A percentile compares a stretch with the other conserved stretches of the same genome.
These are phyloP conservation scores for Parsonsia alboflavescens DNA, from an alignment of 257 asterid genomes.

Conservation along the genomic window DNA sequence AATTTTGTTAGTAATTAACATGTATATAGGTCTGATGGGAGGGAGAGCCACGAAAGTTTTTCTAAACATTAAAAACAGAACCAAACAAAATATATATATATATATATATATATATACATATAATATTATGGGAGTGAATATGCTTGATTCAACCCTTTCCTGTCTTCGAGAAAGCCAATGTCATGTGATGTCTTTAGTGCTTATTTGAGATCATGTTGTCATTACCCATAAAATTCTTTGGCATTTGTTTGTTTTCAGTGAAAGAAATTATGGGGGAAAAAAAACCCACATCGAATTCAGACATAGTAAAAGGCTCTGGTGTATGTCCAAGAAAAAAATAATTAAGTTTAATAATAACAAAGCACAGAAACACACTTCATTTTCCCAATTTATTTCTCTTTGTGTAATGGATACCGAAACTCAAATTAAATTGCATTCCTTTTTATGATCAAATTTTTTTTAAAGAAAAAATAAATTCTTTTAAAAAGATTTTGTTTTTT, in stretches of 20 bases:
- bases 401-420: too few species aligned
- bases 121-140: constrained; percentile 10
- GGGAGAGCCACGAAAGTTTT: too few species aligned
- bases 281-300: constrained; percentile 8
- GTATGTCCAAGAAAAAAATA: constrained; percentile 9
- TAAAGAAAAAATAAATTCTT: too few species aligned
- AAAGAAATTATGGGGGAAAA: background rate
- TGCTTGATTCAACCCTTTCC: background rate
- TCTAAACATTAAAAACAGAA: too few species aligned
- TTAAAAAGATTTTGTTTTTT: too few species aligned
- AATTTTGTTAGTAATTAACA: background rate
- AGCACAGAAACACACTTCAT: constrained; percentile 1
- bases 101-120: too few species aligned
- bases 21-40: too few species aligned
- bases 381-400: constrained; percentile 12
- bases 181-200: background rate
- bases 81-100: too few species aligned
- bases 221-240: constrained; percentile 8
- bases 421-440: too few species aligned
- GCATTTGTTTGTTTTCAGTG: background rate
- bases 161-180: constrained; percentile 16
- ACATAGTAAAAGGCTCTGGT: background rate
- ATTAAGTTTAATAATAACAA: background rate
- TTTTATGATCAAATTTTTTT: too few species aligned
- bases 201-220: background rate